Evolutionary conservation across 2,329 filamentous ascomycete species (phyloP).

Genomic region (Aaosphaeria pasadenensis): DNA sequence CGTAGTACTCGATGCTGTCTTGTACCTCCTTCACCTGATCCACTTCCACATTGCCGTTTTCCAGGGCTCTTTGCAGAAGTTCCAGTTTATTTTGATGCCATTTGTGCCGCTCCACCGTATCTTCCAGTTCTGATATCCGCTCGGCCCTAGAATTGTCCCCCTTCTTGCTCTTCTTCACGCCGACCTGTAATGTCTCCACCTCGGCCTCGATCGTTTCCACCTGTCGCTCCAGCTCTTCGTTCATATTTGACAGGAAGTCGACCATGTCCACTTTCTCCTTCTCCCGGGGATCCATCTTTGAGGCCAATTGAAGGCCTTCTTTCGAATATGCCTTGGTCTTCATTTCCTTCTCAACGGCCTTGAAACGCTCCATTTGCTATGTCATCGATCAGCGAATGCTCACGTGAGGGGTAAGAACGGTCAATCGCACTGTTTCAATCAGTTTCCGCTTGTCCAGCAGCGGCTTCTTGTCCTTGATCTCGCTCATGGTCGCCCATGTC

Average conservation of each 20-base stretch:
- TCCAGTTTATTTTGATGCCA: conserved; percentile 95
- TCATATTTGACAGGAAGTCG: conserved; percentile 81
- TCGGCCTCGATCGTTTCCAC: conserved; percentile 93
- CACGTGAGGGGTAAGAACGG: not conserved
- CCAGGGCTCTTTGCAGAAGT: conserved; percentile 80
- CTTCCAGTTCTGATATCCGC: conserved; percentile 81
- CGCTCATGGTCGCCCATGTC: conserved; percentile 96
- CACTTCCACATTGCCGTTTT: conserved; percentile 87
- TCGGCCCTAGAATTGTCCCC: conserved; percentile 75
- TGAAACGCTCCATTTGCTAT: conserved; percentile 99
- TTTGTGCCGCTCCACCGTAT: conserved; percentile 85
- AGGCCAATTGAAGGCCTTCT: conserved; percentile 86
- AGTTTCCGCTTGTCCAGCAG: conserved; percentile 89
- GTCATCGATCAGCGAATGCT: conserved; percentile 3
- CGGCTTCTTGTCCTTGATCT: conserved; percentile 99
- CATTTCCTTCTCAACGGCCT: conserved; percentile 99
- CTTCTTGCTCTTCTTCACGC: conserved; percentile 93
- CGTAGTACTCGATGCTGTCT: conserved; percentile 92
- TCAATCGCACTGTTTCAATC: conserved; percentile 81
- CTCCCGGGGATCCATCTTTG: conserved; percentile 95
- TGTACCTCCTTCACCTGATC: conserved; percentile 85
- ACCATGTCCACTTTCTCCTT: conserved; percentile 86
- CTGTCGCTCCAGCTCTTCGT: conserved; percentile 90
- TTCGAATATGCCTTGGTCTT: conserved; percentile 99
- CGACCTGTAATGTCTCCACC: conserved; percentile 78